Conservation (phyloP, 495 filamentous ascomycete genomes). For the Aspergillus funiculosus region DNA sequence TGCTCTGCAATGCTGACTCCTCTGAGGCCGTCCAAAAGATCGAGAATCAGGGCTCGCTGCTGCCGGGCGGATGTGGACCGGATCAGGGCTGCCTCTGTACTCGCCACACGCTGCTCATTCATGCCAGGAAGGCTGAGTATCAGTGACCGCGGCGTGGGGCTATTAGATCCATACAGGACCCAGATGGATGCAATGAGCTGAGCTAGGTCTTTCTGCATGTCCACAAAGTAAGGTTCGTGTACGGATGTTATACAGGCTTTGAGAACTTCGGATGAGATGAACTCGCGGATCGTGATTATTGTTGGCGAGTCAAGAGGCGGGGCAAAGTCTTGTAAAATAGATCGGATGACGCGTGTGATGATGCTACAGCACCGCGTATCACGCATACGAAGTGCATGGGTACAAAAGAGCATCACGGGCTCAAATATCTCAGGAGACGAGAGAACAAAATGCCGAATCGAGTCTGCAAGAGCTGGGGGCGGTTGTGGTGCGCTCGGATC, state of each 20-base stretch:
- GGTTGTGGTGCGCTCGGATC: slow-evolving; percentile 39
- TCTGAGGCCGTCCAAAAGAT: slow-evolving; percentile 76
- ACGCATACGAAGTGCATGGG: slow-evolving; percentile 82
- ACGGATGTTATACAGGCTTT: slow-evolving; percentile 80
- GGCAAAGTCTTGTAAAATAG: slow-evolving; percentile 74
- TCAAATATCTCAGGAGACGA: slow-evolving; percentile 73
- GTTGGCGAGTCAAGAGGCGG: slow-evolving; percentile 46
- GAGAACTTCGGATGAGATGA: slow-evolving; percentile 77
- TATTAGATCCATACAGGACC: slow-evolving; percentile 61
- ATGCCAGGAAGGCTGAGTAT: slow-evolving; percentile 56
- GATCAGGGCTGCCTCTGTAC: slow-evolving; percentile 46
- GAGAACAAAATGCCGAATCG: slow-evolving; percentile 74
- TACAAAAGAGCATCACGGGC: slow-evolving; percentile 83
- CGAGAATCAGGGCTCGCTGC: slow-evolving; percentile 78
- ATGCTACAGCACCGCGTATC: slow-evolving; percentile 84
- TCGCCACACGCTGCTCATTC: slow-evolving; percentile 38
- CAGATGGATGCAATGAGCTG: slow-evolving; percentile 81
- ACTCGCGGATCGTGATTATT: slow-evolving; percentile 74
- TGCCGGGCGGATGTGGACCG: slow-evolving; percentile 63
- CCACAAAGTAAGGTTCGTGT: slow-evolving; percentile 93
- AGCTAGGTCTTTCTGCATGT: slow-evolving; percentile 90
- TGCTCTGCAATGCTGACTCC: slow-evolving; percentile 89
- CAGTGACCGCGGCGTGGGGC: slow-evolving; percentile 46
- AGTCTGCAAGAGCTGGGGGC: slow-evolving; percentile 34
- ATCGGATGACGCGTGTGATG: slow-evolving; percentile 76